phyloP scores from a whole-genome alignment of 768 basidiomycete species.

The Suillus weaverae region DNA sequence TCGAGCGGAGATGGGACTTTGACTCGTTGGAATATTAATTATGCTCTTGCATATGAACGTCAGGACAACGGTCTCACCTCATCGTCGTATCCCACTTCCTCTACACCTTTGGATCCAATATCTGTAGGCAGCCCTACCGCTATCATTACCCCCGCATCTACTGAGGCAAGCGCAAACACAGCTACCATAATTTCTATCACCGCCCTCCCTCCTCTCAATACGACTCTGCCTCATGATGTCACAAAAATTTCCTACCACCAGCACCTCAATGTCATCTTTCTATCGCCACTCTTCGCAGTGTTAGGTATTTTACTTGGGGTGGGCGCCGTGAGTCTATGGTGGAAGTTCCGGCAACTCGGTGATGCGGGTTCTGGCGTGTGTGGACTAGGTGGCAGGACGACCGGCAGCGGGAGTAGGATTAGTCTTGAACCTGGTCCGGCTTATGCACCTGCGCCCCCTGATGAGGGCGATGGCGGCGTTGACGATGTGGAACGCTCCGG shows the following conservation, averaged over 20 bases:
- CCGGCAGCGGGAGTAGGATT: conserved; percentile 7
- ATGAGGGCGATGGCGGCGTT: conserved; percentile 14
- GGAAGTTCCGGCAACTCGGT: conserved; percentile 13
- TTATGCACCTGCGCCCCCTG: conserved; percentile 19
- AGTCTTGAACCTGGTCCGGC: conserved; percentile 26
- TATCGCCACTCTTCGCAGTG: conserved; percentile 25
- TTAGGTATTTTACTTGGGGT: conserved; percentile 28
- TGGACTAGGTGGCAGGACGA: conserved; percentile 1
- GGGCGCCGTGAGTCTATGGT: conserved; percentile 10
- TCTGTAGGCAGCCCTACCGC: background rate
- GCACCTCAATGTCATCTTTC: conserved; percentile 27
- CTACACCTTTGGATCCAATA: background rate
- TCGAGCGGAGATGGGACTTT: conserved; percentile 11
- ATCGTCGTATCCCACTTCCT: background rate
- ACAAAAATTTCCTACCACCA: conserved; percentile 22
- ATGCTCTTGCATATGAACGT: background rate
- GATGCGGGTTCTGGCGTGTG: background rate
- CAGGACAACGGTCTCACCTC: background rate
- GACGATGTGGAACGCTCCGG: conserved; percentile 17
- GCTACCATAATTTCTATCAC: conserved; percentile 34
- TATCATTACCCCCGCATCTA: conserved; percentile 2
- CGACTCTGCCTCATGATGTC: conserved; percentile 13
- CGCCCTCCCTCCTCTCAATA: conserved; percentile 29
- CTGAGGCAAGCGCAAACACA: conserved; percentile 13
- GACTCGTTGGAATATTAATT: conserved; percentile 15